Base-by-base conservation (phyloP, 495 filamentous ascomycete species). In the Barbatosphaeria neglecta region DNA sequence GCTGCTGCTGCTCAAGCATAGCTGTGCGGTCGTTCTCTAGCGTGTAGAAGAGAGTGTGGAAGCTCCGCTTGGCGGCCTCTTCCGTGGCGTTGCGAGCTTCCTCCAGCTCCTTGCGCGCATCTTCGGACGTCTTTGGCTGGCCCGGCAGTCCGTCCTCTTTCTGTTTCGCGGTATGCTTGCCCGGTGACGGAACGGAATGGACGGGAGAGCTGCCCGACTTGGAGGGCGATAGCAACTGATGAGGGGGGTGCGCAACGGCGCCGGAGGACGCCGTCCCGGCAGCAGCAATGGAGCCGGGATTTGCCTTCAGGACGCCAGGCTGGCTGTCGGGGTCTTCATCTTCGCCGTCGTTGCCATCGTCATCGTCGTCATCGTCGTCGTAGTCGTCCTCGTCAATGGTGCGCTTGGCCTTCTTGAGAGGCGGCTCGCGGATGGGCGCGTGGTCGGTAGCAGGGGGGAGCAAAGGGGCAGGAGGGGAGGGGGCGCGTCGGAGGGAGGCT, bases 1-100 rank as follows among this genome's bases (percentile, higher is more conserved):
- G 76, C 59, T 88, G 87, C 64, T 96, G 87, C 63, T 99, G 93
- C 61, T 99, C 92, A 50, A 95, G 62, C 93, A 97, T 96, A 35
- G 92, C 90, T 58, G 89, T 86, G 22, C 84, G 77, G 62, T 99
- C 92, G 59, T 87, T 90, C 61, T 99, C 92, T 23, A 96, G 68
- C 2, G 93, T 96, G 62, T 95, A 92, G 62, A 96, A 93, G 37
- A 92, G 62, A 3, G 87, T 93, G 60, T 93, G 78, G 61, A 94
- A 95, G 66, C 84, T 92, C 48, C 80, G 74, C 68, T 84, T 88
- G 19, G 84, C 92, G 40, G 86, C 83, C 55, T 95, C 87, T 60
- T 95, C 90, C 16, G 86, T 88, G 19, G 85, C 89, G 59, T 84
- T 95, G 63, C 90, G 93, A 58, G 90, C 87, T 58, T 94, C 86